phyloP scores from a whole-genome alignment of 306 rosid species.

The Cucumis cinereus region DNA sequence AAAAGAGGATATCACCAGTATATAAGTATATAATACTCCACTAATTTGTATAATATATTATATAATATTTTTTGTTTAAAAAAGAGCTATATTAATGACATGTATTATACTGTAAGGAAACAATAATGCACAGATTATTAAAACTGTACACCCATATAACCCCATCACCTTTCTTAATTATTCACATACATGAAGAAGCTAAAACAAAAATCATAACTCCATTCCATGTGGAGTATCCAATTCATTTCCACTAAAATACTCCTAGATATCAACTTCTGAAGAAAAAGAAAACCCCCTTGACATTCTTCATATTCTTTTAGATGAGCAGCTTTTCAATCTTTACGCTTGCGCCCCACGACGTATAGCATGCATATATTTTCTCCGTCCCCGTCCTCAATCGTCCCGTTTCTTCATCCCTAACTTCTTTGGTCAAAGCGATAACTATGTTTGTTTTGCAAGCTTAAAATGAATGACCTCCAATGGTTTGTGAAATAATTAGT shows the following conservation, averaged over 20 bases:
- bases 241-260: constrained; percentile 15
- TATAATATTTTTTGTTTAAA: too few relatives aligned
- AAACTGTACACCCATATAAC: constrained; percentile 38
- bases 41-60: too few relatives aligned
- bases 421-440: not conserved
- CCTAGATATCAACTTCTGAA: constrained; percentile 10
- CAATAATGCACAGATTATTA: constrained; percentile 38
- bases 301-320: not conserved
- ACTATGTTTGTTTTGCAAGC: not conserved
- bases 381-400: not conserved
- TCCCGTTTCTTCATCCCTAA: not conserved
- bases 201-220: constrained; percentile 31
- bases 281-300: not conserved
- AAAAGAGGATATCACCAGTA: too few relatives aligned
- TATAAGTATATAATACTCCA: too few relatives aligned
- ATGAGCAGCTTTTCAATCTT: not conserved
- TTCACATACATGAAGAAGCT: constrained; percentile 31
- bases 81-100: not conserved
- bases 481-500: not conserved
- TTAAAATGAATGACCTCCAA: not conserved
- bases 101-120: constrained; percentile 23
- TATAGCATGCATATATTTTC: not conserved
- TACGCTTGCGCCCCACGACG: not conserved
- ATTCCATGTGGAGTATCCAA: constrained; percentile 14
- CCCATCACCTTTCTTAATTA: constrained; percentile 25